Base-by-base conservation (phyloP, 148 eudicot genomes). In the Nyssa sinensis region DNA sequence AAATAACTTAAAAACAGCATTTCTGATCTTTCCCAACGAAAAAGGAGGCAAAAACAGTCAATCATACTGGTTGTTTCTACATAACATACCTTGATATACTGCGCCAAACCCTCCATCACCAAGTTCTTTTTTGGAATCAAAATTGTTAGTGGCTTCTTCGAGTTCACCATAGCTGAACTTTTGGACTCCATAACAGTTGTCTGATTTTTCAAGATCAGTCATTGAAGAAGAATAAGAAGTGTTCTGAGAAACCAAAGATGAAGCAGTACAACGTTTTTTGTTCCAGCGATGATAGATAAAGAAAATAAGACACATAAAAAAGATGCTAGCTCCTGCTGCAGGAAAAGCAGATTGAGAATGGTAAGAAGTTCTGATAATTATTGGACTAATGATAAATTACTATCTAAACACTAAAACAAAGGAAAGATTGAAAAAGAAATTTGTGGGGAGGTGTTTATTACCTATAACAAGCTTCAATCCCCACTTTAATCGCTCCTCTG, bases 101-200 rank as follows among this genome's bases (percentile, higher is more conserved):
- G 84, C 74, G 70, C 97, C 97, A 65, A 83, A 89, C 32, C 97
- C 97, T 27, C 97, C 97, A 63, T 85, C 94, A 64, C 97, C 97
- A 21, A 92, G 86, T 65, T 85, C 90, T 62, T 70, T 80, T 9
- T 65, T 61, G 30, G 90, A 77, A 75, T 82, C 78, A 34, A 92
- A 92, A 62, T 74, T 72, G 29, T 87, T 73, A 0, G 97, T 92
- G 21, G 92, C 92, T 63, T 79, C 74, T 73, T 86, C 86, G 23
- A 92, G 89, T 31, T 86, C 88, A 16, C 39, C 65, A 74, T 85
- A 88, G 62, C 62, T 78, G 29, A 89, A 89, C 11, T 89, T 34
- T 41, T 73, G 83, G 21, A 90, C 83, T 30, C 90, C 91, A 13
- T 68, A 74, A 66, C 69, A 81, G 6, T 81, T 70, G 7, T 83